Conservation (phyloP, 352 stramenopile genomes). For the Phytophthora pini region DNA sequence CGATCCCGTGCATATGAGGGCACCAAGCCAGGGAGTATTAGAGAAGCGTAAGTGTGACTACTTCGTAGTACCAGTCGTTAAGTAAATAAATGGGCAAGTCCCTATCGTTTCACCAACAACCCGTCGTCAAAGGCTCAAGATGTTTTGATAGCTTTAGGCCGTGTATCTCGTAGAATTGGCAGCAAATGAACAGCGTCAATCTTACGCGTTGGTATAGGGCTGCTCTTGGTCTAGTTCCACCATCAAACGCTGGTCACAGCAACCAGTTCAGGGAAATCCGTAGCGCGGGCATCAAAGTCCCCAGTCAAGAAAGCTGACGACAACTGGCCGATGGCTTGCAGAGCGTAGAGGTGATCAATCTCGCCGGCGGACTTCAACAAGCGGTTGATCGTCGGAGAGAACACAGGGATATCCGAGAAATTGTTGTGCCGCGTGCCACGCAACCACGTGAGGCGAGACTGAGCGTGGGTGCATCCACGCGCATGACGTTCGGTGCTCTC, state of each 20-base stretch:
- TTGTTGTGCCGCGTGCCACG: conserved; percentile 68
- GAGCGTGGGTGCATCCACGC: conserved; percentile 40
- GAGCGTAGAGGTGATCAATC: conserved; percentile 54
- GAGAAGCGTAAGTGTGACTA: conserved; percentile 30
- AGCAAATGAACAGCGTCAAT: no score
- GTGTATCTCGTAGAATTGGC: no score
- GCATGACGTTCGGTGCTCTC: conserved; percentile 49
- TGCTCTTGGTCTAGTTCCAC: conserved; percentile 3
- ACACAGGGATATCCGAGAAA: conserved; percentile 73
- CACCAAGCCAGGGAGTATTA: conserved; percentile 15
- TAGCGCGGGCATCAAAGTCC: conserved; percentile 33
- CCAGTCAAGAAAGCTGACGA: conserved; percentile 57
- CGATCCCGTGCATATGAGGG: conserved; percentile 25
- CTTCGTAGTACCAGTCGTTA: conserved; percentile 32
- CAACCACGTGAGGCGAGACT: conserved; percentile 50
- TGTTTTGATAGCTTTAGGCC: no score
- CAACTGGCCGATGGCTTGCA: conserved; percentile 50
- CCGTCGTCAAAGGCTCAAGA: neutral
- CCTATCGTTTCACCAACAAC: conserved; percentile 8
- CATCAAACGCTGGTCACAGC: conserved; percentile 14
- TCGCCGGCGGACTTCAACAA: conserved; percentile 54
- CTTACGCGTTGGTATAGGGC: no score
- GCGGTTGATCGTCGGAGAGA: conserved; percentile 62
- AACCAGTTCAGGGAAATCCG: conserved; percentile 48
- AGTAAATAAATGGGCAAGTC: conserved; percentile 22